These are phyloP conservation scores for Aspergillus sp. DNA, from an alignment of 2,329 filamentous ascomycete species.

Conservation along the genomic window DNA sequence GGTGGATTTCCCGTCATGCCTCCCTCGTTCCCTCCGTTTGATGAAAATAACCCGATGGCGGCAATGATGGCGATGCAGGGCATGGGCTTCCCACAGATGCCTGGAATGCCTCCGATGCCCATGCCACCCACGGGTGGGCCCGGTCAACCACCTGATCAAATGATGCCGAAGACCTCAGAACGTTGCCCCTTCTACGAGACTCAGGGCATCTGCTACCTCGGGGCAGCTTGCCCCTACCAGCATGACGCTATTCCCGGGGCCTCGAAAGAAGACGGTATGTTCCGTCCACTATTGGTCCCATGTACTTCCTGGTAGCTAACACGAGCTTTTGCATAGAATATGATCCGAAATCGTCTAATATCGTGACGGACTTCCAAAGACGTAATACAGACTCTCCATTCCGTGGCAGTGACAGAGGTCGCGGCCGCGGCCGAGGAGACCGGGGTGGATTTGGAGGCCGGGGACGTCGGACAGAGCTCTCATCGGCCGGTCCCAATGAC, in stretches of 20 bases:
- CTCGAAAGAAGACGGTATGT: conserved; percentile 38
- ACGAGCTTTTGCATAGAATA: conserved; percentile 43
- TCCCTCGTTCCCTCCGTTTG: conserved; percentile 52
- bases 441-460: conserved; percentile 41
- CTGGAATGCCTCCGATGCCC: conserved; percentile 47
- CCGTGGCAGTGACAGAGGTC: conserved; percentile 32
- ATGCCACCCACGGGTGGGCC: conserved; percentile 26
- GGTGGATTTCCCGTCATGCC: conserved; percentile 39
- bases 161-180: conserved; percentile 34
- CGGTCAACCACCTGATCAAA: conserved; percentile 29
- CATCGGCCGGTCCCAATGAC: conserved; percentile 51
- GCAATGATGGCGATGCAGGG: conserved; percentile 54
- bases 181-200: conserved; percentile 59
- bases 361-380: conserved; percentile 35
- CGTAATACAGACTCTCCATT: conserved; percentile 21
- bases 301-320: not conserved
- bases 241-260: conserved; percentile 50
- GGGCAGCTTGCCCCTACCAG: conserved; percentile 57
- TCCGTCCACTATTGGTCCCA: not conserved
- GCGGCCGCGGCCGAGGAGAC: conserved; percentile 44
- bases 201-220: conserved; percentile 58
- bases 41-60: conserved; percentile 56
- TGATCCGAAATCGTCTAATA: conserved; percentile 53
- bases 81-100: conserved; percentile 52
- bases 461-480: conserved; percentile 53